These are phyloP conservation scores for Aspergillus transmontanensis DNA, from an alignment of 2,329 filamentous ascomycete genomes.

Conservation along the genomic window DNA sequence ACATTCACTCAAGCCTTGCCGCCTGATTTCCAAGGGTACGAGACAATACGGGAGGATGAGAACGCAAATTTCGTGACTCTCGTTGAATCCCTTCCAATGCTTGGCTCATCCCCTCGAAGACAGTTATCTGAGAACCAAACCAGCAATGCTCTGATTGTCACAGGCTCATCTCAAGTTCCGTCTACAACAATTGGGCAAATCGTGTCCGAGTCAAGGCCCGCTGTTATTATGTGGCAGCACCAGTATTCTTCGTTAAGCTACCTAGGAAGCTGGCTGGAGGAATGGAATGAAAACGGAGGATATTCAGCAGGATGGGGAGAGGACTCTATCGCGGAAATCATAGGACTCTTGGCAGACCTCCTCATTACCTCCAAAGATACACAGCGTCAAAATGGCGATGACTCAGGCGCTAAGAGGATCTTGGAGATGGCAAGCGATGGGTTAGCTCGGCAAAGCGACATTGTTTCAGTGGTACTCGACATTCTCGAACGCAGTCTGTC, in stretches of 20 bases:
- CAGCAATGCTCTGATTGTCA: conserved; percentile 39
- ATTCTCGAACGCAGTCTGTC: conserved; percentile 72
- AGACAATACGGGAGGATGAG: conserved; percentile 80
- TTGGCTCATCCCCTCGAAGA: conserved; percentile 33
- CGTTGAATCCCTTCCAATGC: conserved; percentile 55
- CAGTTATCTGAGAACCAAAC: conserved; percentile 24
- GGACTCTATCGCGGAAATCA: conserved; percentile 71
- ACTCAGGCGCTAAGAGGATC: conserved; percentile 44
- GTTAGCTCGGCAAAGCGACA: conserved; percentile 59
- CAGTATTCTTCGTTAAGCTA: conserved; percentile 78
- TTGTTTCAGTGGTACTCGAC: conserved; percentile 79
- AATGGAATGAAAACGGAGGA: conserved; percentile 50
- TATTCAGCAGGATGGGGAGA: conserved; percentile 57
- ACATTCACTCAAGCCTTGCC: conserved; percentile 80
- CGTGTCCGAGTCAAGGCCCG: conserved; percentile 74
- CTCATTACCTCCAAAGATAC: conserved; percentile 51
- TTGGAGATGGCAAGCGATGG: conserved; percentile 55
- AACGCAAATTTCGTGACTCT: conserved; percentile 79
- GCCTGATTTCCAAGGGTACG: conserved; percentile 70
- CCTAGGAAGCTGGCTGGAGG: conserved; percentile 67
- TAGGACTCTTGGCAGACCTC: conserved; percentile 72
- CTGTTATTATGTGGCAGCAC: conserved; percentile 73
- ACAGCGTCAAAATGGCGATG: conserved; percentile 35
- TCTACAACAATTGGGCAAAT: conserved; percentile 56
- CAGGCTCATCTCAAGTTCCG: conserved; percentile 40